Conservation (phyloP, 129 eudicot genomes). For the Flaveria brownii region DNA sequence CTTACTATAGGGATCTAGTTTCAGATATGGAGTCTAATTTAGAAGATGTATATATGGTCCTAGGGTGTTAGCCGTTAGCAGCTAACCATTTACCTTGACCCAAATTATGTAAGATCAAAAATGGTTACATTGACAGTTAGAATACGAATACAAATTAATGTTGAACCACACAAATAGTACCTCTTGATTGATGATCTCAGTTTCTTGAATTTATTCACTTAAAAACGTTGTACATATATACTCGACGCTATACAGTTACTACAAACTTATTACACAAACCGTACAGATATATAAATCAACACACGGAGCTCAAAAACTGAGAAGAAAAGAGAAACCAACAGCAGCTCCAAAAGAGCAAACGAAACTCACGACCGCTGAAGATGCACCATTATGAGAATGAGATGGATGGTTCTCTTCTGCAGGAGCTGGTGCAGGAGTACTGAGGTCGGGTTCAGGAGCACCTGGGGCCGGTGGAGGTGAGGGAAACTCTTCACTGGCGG, state of each 20-base stretch:
- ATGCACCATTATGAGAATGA: slow-evolving; percentile 38
- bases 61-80: slow-evolving; percentile 22
- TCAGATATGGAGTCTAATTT: slow-evolving; percentile 24
- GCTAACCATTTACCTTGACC: slow-evolving; percentile 13
- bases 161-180: not conserved
- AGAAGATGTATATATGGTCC: slow-evolving; percentile 28
- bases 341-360: slow-evolving; percentile 45
- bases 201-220: slow-evolving; percentile 10
- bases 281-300: not conserved
- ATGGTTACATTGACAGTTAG: slow-evolving; percentile 9
- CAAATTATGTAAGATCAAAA: slow-evolving; percentile 3
- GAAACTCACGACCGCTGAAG: slow-evolving; percentile 30
- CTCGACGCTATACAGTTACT: slow-evolving; percentile 20
- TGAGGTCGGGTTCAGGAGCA: slow-evolving; percentile 39
- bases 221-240: slow-evolving; percentile 18
- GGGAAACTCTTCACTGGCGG: slow-evolving; percentile 32
- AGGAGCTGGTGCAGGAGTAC: slow-evolving; percentile 49
- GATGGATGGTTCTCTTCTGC: slow-evolving; percentile 11
- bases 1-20: slow-evolving; percentile 13
- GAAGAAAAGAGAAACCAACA: slow-evolving; percentile 44
- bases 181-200: not conserved
- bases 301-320: slow-evolving; percentile 34
- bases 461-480: slow-evolving; percentile 43
- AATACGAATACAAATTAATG: not conserved
- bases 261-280: slow-evolving; percentile 35